These are phyloP conservation scores for Aphanocladium album DNA, from an alignment of 2,329 filamentous ascomycete genomes.

Conservation along the genomic window DNA sequence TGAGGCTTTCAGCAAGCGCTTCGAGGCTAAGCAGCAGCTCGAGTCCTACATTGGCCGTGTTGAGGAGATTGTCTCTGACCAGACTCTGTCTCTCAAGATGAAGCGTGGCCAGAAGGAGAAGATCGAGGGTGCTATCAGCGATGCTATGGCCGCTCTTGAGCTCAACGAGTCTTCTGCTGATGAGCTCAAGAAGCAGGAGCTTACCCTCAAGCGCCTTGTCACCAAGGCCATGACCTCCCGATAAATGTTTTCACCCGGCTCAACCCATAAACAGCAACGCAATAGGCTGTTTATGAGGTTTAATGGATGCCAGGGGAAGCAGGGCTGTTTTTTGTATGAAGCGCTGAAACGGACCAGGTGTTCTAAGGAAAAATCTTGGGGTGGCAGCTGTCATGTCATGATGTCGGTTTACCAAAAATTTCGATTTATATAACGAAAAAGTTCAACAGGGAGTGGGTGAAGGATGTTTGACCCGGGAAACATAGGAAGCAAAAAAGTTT, in stretches of 20 bases:
- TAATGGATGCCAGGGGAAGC: conserved; percentile 3
- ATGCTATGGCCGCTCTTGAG: conserved; percentile 97
- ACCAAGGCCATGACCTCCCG: conserved; percentile 97
- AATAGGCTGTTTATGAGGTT: not conserved
- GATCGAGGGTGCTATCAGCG: conserved; percentile 94
- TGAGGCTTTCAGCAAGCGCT: conserved; percentile 98
- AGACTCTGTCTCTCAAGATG: conserved; percentile 90
- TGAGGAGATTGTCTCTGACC: conserved; percentile 98
- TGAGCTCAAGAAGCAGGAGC: conserved; percentile 99
- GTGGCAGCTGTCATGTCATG: conserved; percentile 7
- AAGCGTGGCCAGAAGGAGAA: conserved; percentile 99
- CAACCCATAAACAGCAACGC: not conserved
- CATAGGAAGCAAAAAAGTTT: conserved; percentile 26
- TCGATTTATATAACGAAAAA: conserved; percentile 13
- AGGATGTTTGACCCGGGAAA: not conserved
- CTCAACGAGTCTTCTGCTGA: conserved; percentile 86
- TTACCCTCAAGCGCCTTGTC: conserved; percentile 93
- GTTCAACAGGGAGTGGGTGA: conserved; percentile 7
- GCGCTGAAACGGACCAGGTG: conserved; percentile 14
- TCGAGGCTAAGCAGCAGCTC: conserved; percentile 98
- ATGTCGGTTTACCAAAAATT: conserved; percentile 11
- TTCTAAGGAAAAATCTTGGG: conserved; percentile 13
- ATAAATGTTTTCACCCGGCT: conserved; percentile 46
- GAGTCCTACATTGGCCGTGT: conserved; percentile 98
- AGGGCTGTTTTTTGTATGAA: conserved; percentile 14